phyloP scores from a whole-genome alignment of 192 early-diverging fungal genomes.

The Coemansia sp. region DNA sequence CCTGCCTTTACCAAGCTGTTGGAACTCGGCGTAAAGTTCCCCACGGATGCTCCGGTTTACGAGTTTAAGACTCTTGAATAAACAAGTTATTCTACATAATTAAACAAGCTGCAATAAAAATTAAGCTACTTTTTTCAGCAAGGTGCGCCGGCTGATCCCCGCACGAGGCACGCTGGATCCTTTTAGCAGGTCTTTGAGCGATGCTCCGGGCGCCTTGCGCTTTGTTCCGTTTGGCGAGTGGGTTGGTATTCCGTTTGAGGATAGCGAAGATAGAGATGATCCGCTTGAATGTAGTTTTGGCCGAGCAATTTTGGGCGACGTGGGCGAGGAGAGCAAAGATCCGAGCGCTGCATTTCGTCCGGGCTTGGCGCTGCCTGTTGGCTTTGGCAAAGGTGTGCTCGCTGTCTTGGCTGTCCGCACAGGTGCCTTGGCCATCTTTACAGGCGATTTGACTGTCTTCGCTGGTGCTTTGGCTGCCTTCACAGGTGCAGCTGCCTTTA shows the following conservation, averaged over 20 bases:
- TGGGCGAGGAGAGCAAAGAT: constrained; percentile 29
- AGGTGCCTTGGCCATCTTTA: background rate
- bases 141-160: constrained; percentile 27
- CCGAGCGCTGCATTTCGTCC: constrained; percentile 12
- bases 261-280: constrained; percentile 17
- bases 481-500: background rate
- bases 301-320: constrained; percentile 1
- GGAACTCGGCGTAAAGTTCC: constrained; percentile 80
- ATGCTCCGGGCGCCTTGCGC: constrained; percentile 15
- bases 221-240: constrained; percentile 11
- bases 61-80: constrained; percentile 61
- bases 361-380: background rate
- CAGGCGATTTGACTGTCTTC: background rate
- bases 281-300: constrained; percentile 14
- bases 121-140: constrained; percentile 9
- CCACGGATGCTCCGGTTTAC: constrained; percentile 66
- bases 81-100: background rate
- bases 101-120: background rate
- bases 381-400: background rate
- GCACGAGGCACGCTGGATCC: constrained; percentile 36
- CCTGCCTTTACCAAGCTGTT: constrained; percentile 80
- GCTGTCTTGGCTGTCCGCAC: background rate
- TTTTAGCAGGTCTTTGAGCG: constrained; percentile 30
- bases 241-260: background rate
- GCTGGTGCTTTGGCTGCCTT: background rate